A percentile compares a stretch with the other conserved stretches of the same genome.
Conservation (phyloP, 345 rosid species). For the Citropsis articulata region DNA sequence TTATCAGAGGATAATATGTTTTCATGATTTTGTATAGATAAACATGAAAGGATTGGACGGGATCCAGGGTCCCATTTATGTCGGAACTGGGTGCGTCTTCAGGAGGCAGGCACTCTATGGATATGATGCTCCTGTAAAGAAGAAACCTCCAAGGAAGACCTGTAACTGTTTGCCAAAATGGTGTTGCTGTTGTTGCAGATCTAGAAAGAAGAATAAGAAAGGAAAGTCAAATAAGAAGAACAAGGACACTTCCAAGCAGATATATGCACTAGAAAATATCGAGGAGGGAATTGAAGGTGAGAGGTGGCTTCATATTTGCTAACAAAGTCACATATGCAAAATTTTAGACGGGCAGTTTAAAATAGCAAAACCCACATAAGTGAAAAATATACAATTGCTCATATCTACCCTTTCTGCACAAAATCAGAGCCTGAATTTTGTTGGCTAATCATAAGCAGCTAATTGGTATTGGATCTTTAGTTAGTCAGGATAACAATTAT, state of each 20-base stretch:
- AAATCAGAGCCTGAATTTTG: not conserved
- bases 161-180: constrained; percentile 91
- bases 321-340: not conserved
- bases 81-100: constrained; percentile 93
- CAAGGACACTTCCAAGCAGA: constrained; percentile 65
- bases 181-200: constrained; percentile 49
- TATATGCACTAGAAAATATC: constrained; percentile 63
- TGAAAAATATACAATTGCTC: not conserved
- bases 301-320: not conserved
- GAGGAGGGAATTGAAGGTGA: constrained; percentile 69
- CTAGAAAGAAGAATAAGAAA: constrained; percentile 50
- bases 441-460: not conserved
- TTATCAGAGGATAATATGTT: not conserved
- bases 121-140: constrained; percentile 71
- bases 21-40: constrained; percentile 45
- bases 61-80: constrained; percentile 90
- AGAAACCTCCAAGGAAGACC: constrained; percentile 64
- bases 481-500: not conserved
- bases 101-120: constrained; percentile 88
- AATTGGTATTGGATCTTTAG: not conserved
- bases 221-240: constrained; percentile 50
- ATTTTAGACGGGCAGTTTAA: not conserved
- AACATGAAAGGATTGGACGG: constrained; percentile 97
- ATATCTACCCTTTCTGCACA: not conserved
- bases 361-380: not conserved